Base-by-base conservation (phyloP, 208 protist species). In the Crithidia sp. region DNA sequence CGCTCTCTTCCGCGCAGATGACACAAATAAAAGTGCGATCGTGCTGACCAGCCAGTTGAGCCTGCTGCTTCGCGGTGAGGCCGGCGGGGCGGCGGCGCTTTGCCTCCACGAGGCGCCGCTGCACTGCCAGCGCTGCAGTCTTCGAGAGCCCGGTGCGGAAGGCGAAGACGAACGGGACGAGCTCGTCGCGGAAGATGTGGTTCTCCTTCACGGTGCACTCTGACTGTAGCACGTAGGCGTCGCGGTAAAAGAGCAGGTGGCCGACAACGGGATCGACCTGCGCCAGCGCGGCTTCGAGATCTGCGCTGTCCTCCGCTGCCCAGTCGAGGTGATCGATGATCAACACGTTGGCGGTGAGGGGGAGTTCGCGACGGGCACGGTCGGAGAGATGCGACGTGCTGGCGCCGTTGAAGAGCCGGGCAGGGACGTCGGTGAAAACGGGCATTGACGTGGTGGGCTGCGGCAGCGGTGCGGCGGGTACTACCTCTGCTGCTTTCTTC, bases 331-430 rank as follows among this genome's bases (percentile, higher is more conserved):
- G 71, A 44, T 83, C 75, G 4, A 87, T 61, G 36, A 87, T 75
- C 28, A 84, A 69, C n/a, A 84, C 78, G 74, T 87, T 83, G n/a
- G 74, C 82, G 4, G 55, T 71, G 50, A 62, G 13, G 7, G 82
- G 82, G 45, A 87, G 71, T 5, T 74, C 74, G 19, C 76, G 55
- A 8, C 52, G 49, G 37, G 71, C 73, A 28, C 74, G 71, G 64
- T 76, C 78, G 19, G 70, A 87, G 13, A 81, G 71, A 62, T 84
- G 59, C 28, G 64, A 37, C 16, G 80, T 84, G 5, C 47, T 47
- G 2, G 66, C 80, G 4, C 66, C 75, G 39, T 36, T 52, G 19
- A 78, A 84, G 16, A 80, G 59, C 8, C 67, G 56, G 5, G 73
- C 75, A 5, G 47, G 4, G 10, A 79, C 66, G 12, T 72, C 53